A percentile compares a stretch with the other conserved stretches of the same genome.
Evolutionary conservation across 225 moss, liverwort and hornwort species (phyloP).

Genomic region (Pleurozium schreberi): DNA sequence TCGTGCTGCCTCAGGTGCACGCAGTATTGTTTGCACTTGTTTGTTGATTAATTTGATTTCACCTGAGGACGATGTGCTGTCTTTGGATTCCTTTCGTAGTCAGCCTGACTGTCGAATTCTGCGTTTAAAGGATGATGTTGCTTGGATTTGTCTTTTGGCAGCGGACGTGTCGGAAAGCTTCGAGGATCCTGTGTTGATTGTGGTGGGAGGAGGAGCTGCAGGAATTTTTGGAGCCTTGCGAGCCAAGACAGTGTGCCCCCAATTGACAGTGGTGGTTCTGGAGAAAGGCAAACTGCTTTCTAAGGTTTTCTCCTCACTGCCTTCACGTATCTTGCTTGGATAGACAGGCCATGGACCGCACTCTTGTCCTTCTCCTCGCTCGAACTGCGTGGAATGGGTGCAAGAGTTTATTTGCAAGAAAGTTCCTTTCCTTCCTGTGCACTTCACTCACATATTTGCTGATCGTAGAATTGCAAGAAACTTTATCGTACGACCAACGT

Average conservation of each 20-base stretch:
- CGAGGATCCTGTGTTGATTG: constrained; percentile 35
- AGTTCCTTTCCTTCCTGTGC: background rate
- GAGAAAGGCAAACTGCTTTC: constrained; percentile 84
- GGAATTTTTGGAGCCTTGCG: constrained; percentile 74
- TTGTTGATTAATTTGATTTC: background rate
- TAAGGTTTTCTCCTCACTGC: constrained; percentile 28
- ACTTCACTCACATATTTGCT: background rate
- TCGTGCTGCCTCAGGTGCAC: constrained; percentile 14
- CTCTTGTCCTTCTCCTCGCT: background rate
- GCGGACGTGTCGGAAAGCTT: background rate
- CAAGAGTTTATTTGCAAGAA: too few relatives aligned
- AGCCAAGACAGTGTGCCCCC: constrained; percentile 62
- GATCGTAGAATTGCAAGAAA: background rate
- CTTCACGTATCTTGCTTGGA: background rate
- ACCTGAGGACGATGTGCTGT: background rate
- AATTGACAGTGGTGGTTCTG: constrained; percentile 60
- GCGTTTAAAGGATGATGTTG: background rate
- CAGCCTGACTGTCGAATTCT: background rate
- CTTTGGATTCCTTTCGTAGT: background rate
- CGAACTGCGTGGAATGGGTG: background rate
- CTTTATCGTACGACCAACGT: background rate
- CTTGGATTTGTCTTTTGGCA: background rate
- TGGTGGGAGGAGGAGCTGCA: constrained; percentile 92
- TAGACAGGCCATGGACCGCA: background rate
- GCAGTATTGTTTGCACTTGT: background rate